phyloP scores from a whole-genome alignment of 306 rosid genomes.

The Sindora glabra region DNA sequence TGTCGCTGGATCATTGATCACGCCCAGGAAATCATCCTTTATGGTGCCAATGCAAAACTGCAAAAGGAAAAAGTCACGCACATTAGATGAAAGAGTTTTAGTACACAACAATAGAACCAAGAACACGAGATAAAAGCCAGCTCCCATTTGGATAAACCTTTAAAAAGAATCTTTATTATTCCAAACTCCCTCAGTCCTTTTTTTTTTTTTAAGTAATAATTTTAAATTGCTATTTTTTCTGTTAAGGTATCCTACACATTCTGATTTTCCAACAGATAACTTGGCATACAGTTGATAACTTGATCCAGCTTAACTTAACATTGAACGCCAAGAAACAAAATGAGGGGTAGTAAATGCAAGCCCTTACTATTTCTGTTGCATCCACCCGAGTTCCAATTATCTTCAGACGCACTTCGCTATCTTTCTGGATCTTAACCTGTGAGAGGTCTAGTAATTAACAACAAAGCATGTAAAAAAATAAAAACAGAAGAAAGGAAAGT shows the following conservation, averaged over 20 bases:
- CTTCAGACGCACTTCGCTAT: slow-evolving; percentile 93
- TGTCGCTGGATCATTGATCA: slow-evolving; percentile 78
- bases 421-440: slow-evolving; percentile 96
- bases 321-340: slow-evolving; percentile 1
- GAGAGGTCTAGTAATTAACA: slow-evolving; percentile 17
- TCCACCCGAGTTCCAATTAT: slow-evolving; percentile 96
- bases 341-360: slow-evolving; percentile 7
- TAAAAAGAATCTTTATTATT: too few relatives aligned
- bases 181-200: too few relatives aligned
- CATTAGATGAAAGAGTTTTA: neutral
- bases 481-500: neutral
- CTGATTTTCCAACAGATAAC: neutral
- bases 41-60: slow-evolving; percentile 98
- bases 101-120: neutral
- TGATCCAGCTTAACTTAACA: neutral
- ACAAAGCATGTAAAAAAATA: neutral
- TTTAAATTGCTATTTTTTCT: too few relatives aligned
- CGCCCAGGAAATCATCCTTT: slow-evolving; percentile 97
- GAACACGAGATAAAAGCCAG: neutral
- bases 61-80: neutral
- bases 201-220: too few relatives aligned
- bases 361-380: slow-evolving; percentile 97
- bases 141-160: too few relatives aligned
- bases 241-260: neutral
- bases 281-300: slow-evolving; percentile 8